Base-by-base conservation (phyloP, 108 stramenopile genomes). In the Hondaea fermentalgiana region DNA sequence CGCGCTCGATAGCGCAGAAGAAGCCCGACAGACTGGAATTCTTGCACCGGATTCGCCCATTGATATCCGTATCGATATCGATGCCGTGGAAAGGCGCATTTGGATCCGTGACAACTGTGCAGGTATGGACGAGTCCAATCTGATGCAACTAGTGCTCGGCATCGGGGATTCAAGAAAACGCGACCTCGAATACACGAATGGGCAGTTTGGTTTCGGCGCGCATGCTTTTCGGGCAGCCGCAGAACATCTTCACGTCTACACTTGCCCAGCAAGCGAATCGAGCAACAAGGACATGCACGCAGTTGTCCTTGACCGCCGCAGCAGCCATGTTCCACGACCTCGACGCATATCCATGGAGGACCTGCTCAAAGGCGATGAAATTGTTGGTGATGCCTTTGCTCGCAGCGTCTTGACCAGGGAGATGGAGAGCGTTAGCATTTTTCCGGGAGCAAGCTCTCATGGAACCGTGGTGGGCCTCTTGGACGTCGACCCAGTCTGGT, bases 171-270 rank as follows among this genome's bases (percentile, higher is more conserved):
- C 76, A 12, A 1, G 49, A 53, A 83, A 83, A 45, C 76, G 76
- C 17, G 51, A 53, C 49, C 17, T 83, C n/a, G 49, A 47, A 12
- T 83, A 53, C 49, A 6, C 28, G 17, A 83, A 83, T 45, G 76
- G 76, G 19, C 76, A 83, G 51, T 83, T 83, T 83, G 76, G 76
- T 45, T 83, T 83, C 4, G 76, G 76, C 45, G 76, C 51, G n/a
- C 76, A 83, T 45, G 45, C 76, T 8, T 83, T 83, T 53, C 19
- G 76, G 10, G 76, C 76, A 8, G 76, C 76, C 1, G 76, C 76
- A 12, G 45, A 47, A 47, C 25, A 47, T 3, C 76, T 83, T 17
- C 45, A 53, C 1, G 51, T 83, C 8, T 83, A 83, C 51, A 53
- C 76, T 6, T 47, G 43, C 10, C 76, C 76, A 6, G 64, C 25